Percentiles rank a stretch among this genome's conserved stretches.
These are phyloP conservation scores for Guadua angustifolia DNA, from an alignment of 176 grass and related monocot genomes.

Conservation along the genomic window DNA sequence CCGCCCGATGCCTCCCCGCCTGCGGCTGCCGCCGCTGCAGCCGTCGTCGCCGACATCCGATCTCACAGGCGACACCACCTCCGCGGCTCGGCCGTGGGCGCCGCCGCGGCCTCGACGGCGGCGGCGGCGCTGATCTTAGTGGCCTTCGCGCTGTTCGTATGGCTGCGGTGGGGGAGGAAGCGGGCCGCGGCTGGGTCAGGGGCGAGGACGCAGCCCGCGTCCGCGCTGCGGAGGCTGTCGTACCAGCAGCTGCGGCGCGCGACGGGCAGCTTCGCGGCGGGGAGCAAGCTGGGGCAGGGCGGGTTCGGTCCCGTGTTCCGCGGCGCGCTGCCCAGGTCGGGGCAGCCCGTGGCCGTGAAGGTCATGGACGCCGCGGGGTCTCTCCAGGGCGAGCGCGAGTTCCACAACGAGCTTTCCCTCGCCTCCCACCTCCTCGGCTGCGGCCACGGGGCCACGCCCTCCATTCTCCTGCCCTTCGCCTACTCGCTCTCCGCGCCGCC, in stretches of 20 bases:
- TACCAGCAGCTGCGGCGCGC: slow-evolving; percentile 84
- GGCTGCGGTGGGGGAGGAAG: slow-evolving; percentile 48
- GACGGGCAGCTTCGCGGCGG: slow-evolving; percentile 67
- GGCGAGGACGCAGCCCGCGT: slow-evolving; percentile 23
- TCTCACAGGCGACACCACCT: slow-evolving; percentile 1
- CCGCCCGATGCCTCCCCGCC: slow-evolving; percentile 37
- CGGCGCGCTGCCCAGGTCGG: slow-evolving; percentile 62
- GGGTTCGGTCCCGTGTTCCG: slow-evolving; percentile 92
- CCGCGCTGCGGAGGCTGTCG: slow-evolving; percentile 60
- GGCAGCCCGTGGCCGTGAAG: slow-evolving; percentile 76
- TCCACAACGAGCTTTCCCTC: slow-evolving; percentile 92
- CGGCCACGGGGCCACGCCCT: slow-evolving; percentile 13
- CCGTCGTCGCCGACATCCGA: neutral
- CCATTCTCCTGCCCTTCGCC: slow-evolving; percentile 68
- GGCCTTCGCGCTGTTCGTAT: slow-evolving; percentile 51
- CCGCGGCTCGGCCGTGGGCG: neutral
- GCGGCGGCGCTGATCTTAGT: slow-evolving; percentile 28
- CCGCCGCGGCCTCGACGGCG: slow-evolving; percentile 8
- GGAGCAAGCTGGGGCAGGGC: slow-evolving; percentile 83
- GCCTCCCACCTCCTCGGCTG: slow-evolving; percentile 61
- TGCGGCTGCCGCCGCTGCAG: neutral
- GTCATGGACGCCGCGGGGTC: slow-evolving; percentile 80
- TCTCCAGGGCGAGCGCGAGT: slow-evolving; percentile 97
- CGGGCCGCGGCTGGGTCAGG: slow-evolving; percentile 27
- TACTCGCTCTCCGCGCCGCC: slow-evolving; percentile 65